Base-by-base conservation (phyloP, 139 green algal genomes). In the Coccomyxa sp. region DNA sequence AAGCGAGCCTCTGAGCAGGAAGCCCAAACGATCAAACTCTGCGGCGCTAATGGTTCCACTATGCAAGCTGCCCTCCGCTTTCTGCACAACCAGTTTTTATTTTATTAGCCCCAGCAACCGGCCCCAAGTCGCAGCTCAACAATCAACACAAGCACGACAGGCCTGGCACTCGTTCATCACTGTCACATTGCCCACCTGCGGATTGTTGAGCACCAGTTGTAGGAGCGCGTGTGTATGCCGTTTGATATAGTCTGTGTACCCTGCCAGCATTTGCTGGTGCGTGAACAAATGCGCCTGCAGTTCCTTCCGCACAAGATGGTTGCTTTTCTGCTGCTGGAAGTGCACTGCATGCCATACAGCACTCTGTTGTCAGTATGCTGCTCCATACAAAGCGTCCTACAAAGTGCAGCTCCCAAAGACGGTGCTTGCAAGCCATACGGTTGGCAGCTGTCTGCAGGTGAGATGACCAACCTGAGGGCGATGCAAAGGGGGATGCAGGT, bases 21-120 rank as follows among this genome's bases (percentile, higher is more conserved):
- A 86, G 7, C 67, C 87, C 81, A 96, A 82, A 13, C 93, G 81
- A 83, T 95, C 92, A 51, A 96, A 81, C 84, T 96, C 93, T 25
- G 28, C 71, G 7, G 86, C 89, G 9, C 81, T 85, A 14, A 96
- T 83, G 58, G 1, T 15, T 38, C 67, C 80, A 71, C 77, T 82
- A 79, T 82, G 83, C 84, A 84, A 79, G 16, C 51, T 63, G 18
- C 12, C n/a, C 23, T 79, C 51, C 13, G 59, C 78, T 32, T 78
- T 81, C 68, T 80, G 67, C 15, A 57, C 31, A 51, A 51, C 38
- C 38, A 51, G 38, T 51, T 51, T 3, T 3, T 7, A 51, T 7
- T 51, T 51, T 7, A 3, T 51, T 51, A 51, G 38, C 38, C 38
- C 38, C 38, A 51, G 3, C 38, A 51, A 51, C 7, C 3, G 7